phyloP scores from a whole-genome alignment of 257 asterid genomes.

The Solanum peruvianum region DNA sequence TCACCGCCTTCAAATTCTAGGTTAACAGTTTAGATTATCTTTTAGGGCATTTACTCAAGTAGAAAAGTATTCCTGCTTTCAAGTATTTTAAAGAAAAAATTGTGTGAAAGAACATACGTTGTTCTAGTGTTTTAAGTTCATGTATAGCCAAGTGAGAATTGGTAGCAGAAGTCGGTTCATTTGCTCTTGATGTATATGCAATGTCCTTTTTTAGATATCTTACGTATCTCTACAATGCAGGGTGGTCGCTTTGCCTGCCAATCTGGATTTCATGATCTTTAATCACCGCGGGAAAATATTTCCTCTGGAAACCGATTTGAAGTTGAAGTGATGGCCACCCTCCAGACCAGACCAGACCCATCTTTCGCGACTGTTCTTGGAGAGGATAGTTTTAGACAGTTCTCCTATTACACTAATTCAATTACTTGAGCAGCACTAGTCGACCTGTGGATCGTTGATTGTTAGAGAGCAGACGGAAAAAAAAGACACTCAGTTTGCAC shows the following conservation, averaged over 20 bases:
- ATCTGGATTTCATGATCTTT: slow-evolving; percentile 87
- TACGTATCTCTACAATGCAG: slow-evolving; percentile 27
- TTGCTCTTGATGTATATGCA: background rate
- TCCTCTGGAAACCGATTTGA: slow-evolving; percentile 41
- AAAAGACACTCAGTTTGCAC: background rate
- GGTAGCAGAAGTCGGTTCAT: background rate
- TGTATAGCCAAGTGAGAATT: background rate
- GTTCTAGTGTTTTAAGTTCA: background rate
- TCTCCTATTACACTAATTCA: background rate
- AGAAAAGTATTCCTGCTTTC: background rate
- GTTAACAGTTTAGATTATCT: background rate
- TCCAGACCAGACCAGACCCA: background rate
- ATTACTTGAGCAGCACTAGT: background rate
- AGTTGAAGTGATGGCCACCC: slow-evolving; percentile 32
- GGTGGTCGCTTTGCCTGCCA: slow-evolving; percentile 70
- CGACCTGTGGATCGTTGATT: background rate
- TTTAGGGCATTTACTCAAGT: background rate
- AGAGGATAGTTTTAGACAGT: background rate
- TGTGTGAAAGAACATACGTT: background rate
- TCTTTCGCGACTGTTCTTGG: background rate
- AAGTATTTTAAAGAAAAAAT: background rate
- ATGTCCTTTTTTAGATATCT: background rate
- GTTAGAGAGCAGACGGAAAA: background rate
- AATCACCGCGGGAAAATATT: slow-evolving; percentile 92
- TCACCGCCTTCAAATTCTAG: background rate